Evolutionary conservation across 768 basidiomycete species (phyloP), one percentile per base, ranked within the genome.

Genomic region (Kockovaella imperatae): DNA sequence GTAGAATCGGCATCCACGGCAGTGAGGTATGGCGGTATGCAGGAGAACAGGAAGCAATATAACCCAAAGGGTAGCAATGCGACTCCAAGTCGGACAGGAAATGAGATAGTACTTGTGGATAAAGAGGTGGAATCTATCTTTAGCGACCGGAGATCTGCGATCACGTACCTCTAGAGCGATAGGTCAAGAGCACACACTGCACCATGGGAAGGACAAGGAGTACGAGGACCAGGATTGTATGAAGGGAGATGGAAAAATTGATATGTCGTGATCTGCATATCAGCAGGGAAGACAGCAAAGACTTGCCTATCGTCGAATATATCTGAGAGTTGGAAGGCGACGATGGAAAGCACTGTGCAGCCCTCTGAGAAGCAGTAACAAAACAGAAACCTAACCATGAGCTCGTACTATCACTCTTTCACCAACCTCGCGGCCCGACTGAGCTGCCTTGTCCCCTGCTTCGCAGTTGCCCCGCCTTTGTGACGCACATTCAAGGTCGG

Each of bases 11-110:
- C 34, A 8, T 53, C 47, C 1, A 56, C 47, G 13, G 64, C 57
- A 3, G 66, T 68, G 23, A 70, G 46, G 47, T 70, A 70, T 7
- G 69, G 69, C 10, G 69, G 69, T 3, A 70, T 70, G 3, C 55
- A 52, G 40, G 69, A 65, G 54, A 70, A 70, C 29, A 63, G 50
- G 50, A 70, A 68, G 47, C 60, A 52, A 56, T 70, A 70, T 7
- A 70, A 42, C 1, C 62, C 51, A 47, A 70, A 70, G 2, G 69
- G 69, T 42, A 70, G 55, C 7, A 67, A 54, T 13, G 67, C 56
- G 36, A 70, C 58, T 23, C 65, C 51, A 17, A 70, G 24, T 4
- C 69, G 57, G 32, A 59, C 53, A 5, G 50, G 34, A 25, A 67
- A 47, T 11, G 60, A 52, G 3, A 52, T 47, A 6, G 50, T 50